phyloP scores from a whole-genome alignment of 2,329 filamentous ascomycete species.

The Penicillium sp. region DNA sequence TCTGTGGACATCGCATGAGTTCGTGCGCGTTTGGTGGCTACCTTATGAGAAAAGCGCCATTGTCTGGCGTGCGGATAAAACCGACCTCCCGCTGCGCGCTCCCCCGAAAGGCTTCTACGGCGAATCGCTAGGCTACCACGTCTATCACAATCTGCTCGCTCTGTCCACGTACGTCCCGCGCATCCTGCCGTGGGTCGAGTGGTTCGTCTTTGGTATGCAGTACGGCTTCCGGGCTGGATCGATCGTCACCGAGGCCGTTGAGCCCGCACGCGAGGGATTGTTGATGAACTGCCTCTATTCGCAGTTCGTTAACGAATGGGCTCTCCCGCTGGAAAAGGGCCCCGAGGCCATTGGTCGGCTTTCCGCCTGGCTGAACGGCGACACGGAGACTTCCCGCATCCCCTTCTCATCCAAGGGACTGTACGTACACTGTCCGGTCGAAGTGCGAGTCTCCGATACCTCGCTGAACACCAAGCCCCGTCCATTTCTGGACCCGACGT shows the following conservation, averaged over 20 bases:
- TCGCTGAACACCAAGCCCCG: constrained; percentile 49
- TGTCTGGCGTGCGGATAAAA: constrained; percentile 84
- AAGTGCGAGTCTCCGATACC: constrained; percentile 82
- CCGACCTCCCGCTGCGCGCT: constrained; percentile 57
- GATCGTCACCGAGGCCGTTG: constrained; percentile 67
- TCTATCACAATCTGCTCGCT: constrained; percentile 89
- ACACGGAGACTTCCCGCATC: constrained; percentile 67
- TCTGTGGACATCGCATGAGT: constrained; percentile 83
- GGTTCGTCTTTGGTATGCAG: constrained; percentile 97
- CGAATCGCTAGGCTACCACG: constrained; percentile 73
- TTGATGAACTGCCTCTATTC: constrained; percentile 97
- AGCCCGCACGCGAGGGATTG: constrained; percentile 74
- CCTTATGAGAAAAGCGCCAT: constrained; percentile 86
- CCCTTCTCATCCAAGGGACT: constrained; percentile 76
- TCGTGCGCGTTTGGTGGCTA: constrained; percentile 95
- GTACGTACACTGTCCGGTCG: constrained; percentile 85
- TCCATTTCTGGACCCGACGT: constrained; percentile 71
- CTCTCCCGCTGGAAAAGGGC: constrained; percentile 77
- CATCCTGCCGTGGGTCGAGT: constrained; percentile 83
- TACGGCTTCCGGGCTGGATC: constrained; percentile 77
- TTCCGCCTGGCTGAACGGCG: constrained; percentile 78
- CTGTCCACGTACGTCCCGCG: constrained; percentile 73
- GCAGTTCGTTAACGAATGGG: constrained; percentile 99
- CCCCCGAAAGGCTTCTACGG: constrained; percentile 76
- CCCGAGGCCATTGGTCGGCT: constrained; percentile 82